Conservation (phyloP, 192 early-diverging fungal genomes). For the Mortierella claussenii region DNA sequence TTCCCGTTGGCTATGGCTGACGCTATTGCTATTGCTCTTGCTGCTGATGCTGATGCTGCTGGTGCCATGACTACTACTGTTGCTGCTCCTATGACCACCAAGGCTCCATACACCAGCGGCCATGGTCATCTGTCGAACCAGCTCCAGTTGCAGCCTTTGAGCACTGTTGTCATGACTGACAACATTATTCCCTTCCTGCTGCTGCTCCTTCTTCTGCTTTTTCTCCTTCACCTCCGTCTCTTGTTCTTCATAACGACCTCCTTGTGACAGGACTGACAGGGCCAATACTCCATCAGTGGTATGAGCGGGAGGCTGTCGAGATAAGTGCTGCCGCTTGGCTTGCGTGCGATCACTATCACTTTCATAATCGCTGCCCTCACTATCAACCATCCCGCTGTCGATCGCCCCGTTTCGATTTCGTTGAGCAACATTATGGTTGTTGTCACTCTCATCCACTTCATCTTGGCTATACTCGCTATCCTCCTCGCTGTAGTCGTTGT, state of each 20-base stretch:
- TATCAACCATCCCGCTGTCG: too few relatives aligned
- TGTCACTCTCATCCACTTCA: slow-evolving; percentile 23
- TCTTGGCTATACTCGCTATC: slow-evolving; percentile 14
- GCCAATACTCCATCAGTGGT: too few relatives aligned
- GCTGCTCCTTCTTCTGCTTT: too few relatives aligned
- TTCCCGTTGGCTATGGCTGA: not conserved
- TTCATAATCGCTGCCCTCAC: too few relatives aligned
- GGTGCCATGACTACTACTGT: not conserved
- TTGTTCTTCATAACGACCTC: not conserved
- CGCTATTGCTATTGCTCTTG: not conserved
- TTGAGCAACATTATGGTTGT: slow-evolving; percentile 9
- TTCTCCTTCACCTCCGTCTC: too few relatives aligned
- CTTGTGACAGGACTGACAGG: not conserved
- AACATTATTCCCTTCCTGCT: too few relatives aligned
- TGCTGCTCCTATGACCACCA: not conserved
- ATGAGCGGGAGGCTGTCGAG: too few relatives aligned
- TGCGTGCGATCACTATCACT: slow-evolving; percentile 19
- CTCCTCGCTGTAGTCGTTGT: slow-evolving; percentile 11
- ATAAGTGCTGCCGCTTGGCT: not conserved
- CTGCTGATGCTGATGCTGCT: not conserved
- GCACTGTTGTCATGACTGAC: not conserved
- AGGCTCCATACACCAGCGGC: slow-evolving; percentile 7
- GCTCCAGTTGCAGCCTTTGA: slow-evolving; percentile 12
- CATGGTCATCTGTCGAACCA: slow-evolving; percentile 18
- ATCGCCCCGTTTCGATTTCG: too few relatives aligned